Percentiles rank a stretch among this genome's conserved stretches.
phyloP scores from a whole-genome alignment of 1,284 basidiomycete genomes.

The Macrocystidia cucumis region DNA sequence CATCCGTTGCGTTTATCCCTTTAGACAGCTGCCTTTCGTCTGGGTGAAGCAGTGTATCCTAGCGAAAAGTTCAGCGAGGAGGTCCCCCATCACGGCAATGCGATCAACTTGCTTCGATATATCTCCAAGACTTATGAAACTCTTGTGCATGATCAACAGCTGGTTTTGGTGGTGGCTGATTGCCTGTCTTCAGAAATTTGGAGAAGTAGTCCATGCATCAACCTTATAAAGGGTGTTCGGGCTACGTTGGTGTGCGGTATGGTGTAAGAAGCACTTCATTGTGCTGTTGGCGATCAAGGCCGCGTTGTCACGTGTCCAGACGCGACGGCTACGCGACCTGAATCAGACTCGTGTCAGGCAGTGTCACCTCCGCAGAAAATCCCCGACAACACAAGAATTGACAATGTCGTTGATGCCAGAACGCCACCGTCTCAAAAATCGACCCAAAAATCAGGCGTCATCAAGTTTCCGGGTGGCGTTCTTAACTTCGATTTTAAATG shows the following conservation, averaged over 20 bases:
- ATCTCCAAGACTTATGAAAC: slow-evolving; percentile 67
- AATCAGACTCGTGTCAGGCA: too few relatives aligned
- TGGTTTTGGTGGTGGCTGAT: slow-evolving; percentile 42
- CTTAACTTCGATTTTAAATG: too few relatives aligned
- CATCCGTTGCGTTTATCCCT: slow-evolving; percentile 79
- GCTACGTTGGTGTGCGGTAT: neutral
- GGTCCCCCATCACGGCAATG: neutral
- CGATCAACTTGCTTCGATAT: slow-evolving; percentile 48
- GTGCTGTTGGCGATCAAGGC: too few relatives aligned
- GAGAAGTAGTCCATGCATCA: slow-evolving; percentile 84
- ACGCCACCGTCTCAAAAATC: too few relatives aligned
- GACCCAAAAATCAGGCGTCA: too few relatives aligned
- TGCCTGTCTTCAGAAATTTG: slow-evolving; percentile 59
- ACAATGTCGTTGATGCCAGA: too few relatives aligned
- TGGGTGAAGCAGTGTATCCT: slow-evolving; percentile 69
- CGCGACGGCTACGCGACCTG: too few relatives aligned
- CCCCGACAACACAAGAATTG: too few relatives aligned
- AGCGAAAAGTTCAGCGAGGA: neutral
- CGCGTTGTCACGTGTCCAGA: too few relatives aligned
- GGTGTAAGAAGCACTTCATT: too few relatives aligned
- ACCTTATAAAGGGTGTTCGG: neutral
- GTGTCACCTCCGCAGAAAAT: too few relatives aligned
- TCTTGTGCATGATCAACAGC: slow-evolving; percentile 59
- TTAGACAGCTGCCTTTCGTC: slow-evolving; percentile 77
- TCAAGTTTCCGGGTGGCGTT: too few relatives aligned